Evolutionary conservation across 2,329 filamentous ascomycete species (phyloP).

Genomic region (Calonectria fujianensis): DNA sequence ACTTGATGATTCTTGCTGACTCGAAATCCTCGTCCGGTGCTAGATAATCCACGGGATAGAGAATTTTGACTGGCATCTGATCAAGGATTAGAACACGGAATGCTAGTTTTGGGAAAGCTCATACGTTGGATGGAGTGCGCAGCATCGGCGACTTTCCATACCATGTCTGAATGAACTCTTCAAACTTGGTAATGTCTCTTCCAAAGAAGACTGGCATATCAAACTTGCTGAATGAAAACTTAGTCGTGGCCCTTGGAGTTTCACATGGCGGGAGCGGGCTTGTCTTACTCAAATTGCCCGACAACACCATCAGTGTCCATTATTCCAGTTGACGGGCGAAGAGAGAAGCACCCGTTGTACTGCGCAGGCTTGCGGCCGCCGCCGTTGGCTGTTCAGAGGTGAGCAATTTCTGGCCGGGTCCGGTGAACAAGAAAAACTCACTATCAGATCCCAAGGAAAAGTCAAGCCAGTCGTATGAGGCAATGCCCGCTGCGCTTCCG

Average conservation of each 20-base stretch:
- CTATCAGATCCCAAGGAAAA: slow-evolving; percentile 3
- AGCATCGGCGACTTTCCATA: slow-evolving; percentile 1
- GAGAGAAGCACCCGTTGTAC: not conserved
- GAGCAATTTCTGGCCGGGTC: not conserved
- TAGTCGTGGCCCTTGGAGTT: too few relatives aligned
- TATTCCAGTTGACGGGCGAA: slow-evolving; percentile 9
- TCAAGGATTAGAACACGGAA: not conserved
- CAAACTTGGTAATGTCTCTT: not conserved
- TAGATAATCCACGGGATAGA: not conserved
- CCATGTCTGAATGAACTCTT: not conserved
- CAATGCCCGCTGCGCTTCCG: not conserved
- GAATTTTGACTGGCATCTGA: not conserved
- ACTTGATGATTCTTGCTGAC: not conserved
- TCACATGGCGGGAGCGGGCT: too few relatives aligned
- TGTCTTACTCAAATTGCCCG: not conserved
- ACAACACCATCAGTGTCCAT: not conserved
- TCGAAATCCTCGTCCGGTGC: not conserved
- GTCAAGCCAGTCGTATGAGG: slow-evolving; percentile 11
- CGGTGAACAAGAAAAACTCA: not conserved
- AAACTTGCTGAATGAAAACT: not conserved
- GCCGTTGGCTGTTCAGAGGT: not conserved
- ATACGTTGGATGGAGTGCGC: not conserved
- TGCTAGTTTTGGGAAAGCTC: too few relatives aligned
- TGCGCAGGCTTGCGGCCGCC: slow-evolving; percentile 11
- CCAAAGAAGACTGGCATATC: slow-evolving; percentile 1